Conservation (phyloP, 73 alveolate species). For the Blepharisma stoltei region DNA sequence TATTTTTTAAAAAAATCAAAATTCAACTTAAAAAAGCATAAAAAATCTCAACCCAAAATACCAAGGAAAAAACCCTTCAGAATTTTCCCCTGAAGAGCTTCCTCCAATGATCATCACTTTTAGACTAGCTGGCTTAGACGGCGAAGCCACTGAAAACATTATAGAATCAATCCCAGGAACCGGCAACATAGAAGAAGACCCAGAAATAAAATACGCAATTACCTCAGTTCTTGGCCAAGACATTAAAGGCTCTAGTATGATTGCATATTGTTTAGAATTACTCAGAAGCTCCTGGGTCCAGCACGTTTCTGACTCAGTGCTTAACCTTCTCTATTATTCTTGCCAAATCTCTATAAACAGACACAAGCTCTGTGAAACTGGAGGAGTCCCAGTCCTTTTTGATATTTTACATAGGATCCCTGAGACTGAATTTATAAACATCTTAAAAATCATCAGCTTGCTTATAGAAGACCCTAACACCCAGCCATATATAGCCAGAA, state of each 20-base stretch:
- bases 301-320: slow-evolving; percentile 40
- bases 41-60: slow-evolving; percentile 39
- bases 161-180: slow-evolving; percentile 47
- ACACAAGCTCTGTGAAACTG: slow-evolving; percentile 15
- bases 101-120: slow-evolving; percentile 43
- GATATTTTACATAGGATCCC: slow-evolving; percentile 32
- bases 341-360: slow-evolving; percentile 43
- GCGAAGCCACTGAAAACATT: slow-evolving; percentile 62
- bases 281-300: slow-evolving; percentile 25
- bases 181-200: slow-evolving; percentile 35
- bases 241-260: slow-evolving; percentile 23
- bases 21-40: too few relatives aligned
- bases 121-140: slow-evolving; percentile 60
- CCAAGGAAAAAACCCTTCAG: slow-evolving; percentile 32
- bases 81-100: slow-evolving; percentile 33
- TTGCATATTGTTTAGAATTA: neutral
- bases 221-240: slow-evolving; percentile 24
- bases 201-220: slow-evolving; percentile 45
- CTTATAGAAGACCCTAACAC: neutral
- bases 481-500: slow-evolving; percentile 18
- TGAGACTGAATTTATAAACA: slow-evolving; percentile 27
- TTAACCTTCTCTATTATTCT: slow-evolving; percentile 31
- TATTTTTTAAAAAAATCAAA: too few relatives aligned
- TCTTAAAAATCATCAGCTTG: neutral
- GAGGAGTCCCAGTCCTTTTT: slow-evolving; percentile 29